A percentile compares a stretch with the other conserved stretches of the same genome.
phyloP scores from a whole-genome alignment of 2,329 filamentous ascomycete species.

The Teratosphaeria pseudoeucalypti region DNA sequence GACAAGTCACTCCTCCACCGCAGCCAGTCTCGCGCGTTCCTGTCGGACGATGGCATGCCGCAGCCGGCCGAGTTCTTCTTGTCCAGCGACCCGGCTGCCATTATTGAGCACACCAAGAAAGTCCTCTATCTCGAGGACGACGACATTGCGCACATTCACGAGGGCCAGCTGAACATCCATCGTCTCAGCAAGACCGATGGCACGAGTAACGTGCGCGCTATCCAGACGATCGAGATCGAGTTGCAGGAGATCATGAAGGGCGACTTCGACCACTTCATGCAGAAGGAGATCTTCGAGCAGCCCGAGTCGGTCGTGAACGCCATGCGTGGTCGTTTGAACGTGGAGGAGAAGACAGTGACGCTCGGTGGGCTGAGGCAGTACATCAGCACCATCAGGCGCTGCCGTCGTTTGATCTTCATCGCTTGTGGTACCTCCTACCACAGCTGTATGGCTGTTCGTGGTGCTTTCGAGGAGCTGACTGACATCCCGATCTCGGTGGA shows the following conservation, averaged over 20 bases:
- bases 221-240: conserved; percentile 97
- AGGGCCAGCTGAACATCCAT: conserved; percentile 98
- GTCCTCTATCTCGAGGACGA: conserved; percentile 99
- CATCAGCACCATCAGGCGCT: conserved; percentile 91
- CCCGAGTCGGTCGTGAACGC: conserved; percentile 99
- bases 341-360: conserved; percentile 87
- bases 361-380: conserved; percentile 93
- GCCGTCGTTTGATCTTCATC: conserved; percentile 96
- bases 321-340: conserved; percentile 96
- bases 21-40: conserved; percentile 96
- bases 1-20: conserved; percentile 98
- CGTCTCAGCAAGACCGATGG: conserved; percentile 94
- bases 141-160: conserved; percentile 98
- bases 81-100: conserved; percentile 94
- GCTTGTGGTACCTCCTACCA: conserved; percentile 97
- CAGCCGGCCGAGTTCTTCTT: conserved; percentile 99
- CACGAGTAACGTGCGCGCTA: conserved; percentile 93
- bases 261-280: conserved; percentile 99
- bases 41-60: conserved; percentile 94
- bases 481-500: conserved; percentile 97
- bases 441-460: conserved; percentile 98
- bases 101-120: conserved; percentile 99
- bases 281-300: conserved; percentile 99
- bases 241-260: conserved; percentile 99
- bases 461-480: conserved; percentile 93